Conservation (phyloP, 2,329 filamentous ascomycete genomes). For the Dactylellina sp. region DNA sequence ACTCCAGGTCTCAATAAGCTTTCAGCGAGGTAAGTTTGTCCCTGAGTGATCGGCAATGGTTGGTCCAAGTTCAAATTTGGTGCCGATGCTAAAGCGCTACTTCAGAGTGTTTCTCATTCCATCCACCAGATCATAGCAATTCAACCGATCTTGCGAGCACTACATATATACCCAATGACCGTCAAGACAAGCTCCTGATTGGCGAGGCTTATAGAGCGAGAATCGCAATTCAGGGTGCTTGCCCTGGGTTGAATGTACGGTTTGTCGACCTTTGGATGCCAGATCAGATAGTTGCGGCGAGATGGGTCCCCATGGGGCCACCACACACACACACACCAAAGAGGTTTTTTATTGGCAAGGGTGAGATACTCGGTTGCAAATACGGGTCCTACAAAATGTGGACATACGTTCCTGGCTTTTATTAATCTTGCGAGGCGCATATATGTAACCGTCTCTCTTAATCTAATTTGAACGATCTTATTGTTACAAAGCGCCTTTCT, state of each 20-base stretch:
- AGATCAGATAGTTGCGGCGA: too few species aligned
- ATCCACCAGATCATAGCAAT: conserved; percentile 13
- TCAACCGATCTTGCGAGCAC: conserved; percentile 12
- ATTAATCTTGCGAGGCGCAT: too few species aligned
- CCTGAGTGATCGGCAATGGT: conserved; percentile 42
- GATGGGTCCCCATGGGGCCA: too few species aligned
- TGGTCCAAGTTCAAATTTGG: neutral
- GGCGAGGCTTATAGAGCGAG: too few species aligned
- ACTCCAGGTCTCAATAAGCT: neutral
- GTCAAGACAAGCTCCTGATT: too few species aligned
- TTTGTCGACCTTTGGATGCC: too few species aligned
- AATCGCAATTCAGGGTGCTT: too few species aligned
- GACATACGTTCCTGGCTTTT: neutral
- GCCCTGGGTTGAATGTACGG: too few species aligned
- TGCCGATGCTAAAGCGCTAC: conserved; percentile 26
- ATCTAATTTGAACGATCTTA: neutral
- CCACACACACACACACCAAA: too few species aligned
- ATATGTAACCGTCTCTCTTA: neutral
- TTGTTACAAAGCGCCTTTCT: too few species aligned
- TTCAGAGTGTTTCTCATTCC: conserved; percentile 41
- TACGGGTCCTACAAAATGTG: neutral
- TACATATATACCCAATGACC: too few species aligned
- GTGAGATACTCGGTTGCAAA: conserved; percentile 12
- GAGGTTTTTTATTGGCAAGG: conserved; percentile 23
- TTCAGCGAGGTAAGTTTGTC: neutral